Conservation (phyloP, 805 yeast genomes). For the Cyberlindnera sargentensis region DNA sequence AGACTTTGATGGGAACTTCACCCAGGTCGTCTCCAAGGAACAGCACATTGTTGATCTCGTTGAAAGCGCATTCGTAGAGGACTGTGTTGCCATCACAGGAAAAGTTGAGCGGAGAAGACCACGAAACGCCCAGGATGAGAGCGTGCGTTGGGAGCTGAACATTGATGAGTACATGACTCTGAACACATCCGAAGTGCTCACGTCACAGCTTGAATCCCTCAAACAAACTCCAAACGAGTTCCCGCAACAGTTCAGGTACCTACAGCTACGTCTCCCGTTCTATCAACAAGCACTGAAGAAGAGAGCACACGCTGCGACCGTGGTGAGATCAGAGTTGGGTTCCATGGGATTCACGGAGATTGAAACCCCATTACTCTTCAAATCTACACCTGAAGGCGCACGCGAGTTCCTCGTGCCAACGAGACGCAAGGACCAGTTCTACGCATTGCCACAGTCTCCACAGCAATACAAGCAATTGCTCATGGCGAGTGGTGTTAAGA, state of each 20-base stretch:
- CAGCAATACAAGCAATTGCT: constrained; percentile 94
- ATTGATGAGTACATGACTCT: constrained; percentile 46
- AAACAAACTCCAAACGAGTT: constrained; percentile 48
- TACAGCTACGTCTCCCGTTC: constrained; percentile 62
- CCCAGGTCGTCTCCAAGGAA: constrained; percentile 47
- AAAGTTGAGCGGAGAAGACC: constrained; percentile 29
- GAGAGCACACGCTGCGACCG: constrained; percentile 48
- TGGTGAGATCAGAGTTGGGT: constrained; percentile 38
- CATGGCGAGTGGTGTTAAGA: constrained; percentile 87
- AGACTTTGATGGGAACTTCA: constrained; percentile 59
- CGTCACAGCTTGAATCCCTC: constrained; percentile 60
- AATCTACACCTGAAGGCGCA: constrained; percentile 98
- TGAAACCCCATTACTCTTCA: constrained; percentile 89
- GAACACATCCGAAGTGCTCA: constrained; percentile 55
- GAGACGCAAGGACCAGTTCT: constrained; percentile 51
- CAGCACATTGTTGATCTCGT: constrained; percentile 30
- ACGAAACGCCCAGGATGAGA: constrained; percentile 12
- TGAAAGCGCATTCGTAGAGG: constrained; percentile 58
- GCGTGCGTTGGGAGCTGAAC: constrained; percentile 48
- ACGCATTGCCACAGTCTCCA: constrained; percentile 96
- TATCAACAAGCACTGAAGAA: constrained; percentile 50
- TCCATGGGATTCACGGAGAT: constrained; percentile 59
- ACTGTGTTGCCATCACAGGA: constrained; percentile 65
- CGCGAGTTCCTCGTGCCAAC: constrained; percentile 94
- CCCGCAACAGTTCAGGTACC: constrained; percentile 76